Evolutionary conservation across 495 filamentous ascomycete genomes (phyloP).

Genomic region (Hyaloscypha hepaticicola): DNA sequence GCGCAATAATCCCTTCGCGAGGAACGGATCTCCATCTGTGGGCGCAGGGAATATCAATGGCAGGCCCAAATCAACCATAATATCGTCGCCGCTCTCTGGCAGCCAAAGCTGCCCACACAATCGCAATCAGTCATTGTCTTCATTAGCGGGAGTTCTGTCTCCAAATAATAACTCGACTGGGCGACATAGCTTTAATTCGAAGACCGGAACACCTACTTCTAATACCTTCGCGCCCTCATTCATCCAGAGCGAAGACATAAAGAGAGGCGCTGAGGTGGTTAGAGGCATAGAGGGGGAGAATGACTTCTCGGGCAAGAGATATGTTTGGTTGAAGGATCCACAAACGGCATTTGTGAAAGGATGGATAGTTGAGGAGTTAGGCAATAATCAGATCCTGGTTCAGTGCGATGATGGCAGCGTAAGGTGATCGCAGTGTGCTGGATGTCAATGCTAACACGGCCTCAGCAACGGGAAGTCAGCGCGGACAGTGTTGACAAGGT

Average conservation of each 20-base stretch:
- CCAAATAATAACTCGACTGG: slow-evolving; percentile 23
- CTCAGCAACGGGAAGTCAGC: slow-evolving; percentile 82
- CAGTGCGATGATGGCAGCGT: slow-evolving; percentile 94
- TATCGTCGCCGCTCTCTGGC: slow-evolving; percentile 52
- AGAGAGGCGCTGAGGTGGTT: slow-evolving; percentile 63
- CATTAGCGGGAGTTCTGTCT: slow-evolving; percentile 26
- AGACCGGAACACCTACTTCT: slow-evolving; percentile 49
- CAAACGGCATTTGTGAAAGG: slow-evolving; percentile 87
- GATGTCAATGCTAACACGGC: slow-evolving; percentile 2
- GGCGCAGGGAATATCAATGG: slow-evolving; percentile 45
- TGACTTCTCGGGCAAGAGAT: slow-evolving; percentile 98
- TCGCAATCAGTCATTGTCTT: slow-evolving; percentile 45
- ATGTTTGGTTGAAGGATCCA: slow-evolving; percentile 92
- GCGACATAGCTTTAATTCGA: slow-evolving; percentile 62
- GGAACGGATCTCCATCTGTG: slow-evolving; percentile 56
- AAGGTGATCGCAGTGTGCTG: slow-evolving; percentile 35
- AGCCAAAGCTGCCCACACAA: slow-evolving; percentile 36
- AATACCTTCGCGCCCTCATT: slow-evolving; percentile 93
- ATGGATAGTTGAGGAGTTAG: slow-evolving; percentile 81
- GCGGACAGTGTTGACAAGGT: slow-evolving; percentile 91
- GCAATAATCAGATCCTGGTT: slow-evolving; percentile 66
- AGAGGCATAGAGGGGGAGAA: slow-evolving; percentile 87
- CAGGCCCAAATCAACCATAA: slow-evolving; percentile 72
- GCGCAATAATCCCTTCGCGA: slow-evolving; percentile 73
- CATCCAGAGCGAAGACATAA: slow-evolving; percentile 79